These are phyloP conservation scores for Candida palmyrensis DNA, from an alignment of 805 yeast species.

Conservation along the genomic window DNA sequence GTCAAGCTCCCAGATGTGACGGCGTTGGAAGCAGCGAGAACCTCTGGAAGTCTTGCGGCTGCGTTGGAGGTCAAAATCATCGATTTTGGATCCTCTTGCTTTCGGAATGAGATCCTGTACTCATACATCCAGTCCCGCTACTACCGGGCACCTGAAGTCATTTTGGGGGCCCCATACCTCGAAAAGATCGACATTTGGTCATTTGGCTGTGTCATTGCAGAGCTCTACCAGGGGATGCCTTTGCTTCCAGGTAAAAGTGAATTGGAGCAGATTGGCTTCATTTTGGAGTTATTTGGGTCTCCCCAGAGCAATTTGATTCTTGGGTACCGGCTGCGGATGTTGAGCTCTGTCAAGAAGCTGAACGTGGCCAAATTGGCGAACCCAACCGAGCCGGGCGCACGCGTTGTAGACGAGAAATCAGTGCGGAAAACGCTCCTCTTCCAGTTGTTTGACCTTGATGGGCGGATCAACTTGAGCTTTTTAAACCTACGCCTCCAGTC, in stretches of 20 bases:
- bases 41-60: slow-evolving; percentile 25
- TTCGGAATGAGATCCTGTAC: slow-evolving; percentile 35
- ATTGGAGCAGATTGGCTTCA: slow-evolving; percentile 39
- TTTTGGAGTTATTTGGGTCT: slow-evolving; percentile 42
- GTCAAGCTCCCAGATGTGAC: slow-evolving; percentile 29
- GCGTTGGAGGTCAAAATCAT: slow-evolving; percentile 57
- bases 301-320: slow-evolving; percentile 39
- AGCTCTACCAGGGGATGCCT: slow-evolving; percentile 32
- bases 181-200: slow-evolving; percentile 50
- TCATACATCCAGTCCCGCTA: slow-evolving; percentile 61
- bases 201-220: slow-evolving; percentile 40
- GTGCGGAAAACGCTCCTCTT: slow-evolving; percentile 30
- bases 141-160: slow-evolving; percentile 76
- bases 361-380: slow-evolving; percentile 6
- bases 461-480: slow-evolving; percentile 30
- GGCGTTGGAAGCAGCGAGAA: background rate
- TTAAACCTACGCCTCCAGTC: slow-evolving; percentile 23
- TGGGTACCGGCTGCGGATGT: slow-evolving; percentile 33
- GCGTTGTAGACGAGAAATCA: slow-evolving; percentile 23
- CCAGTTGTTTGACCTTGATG: slow-evolving; percentile 33
- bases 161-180: slow-evolving; percentile 58
- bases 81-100: slow-evolving; percentile 74
- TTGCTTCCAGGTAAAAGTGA: slow-evolving; percentile 48
- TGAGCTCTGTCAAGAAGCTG: slow-evolving; percentile 11
- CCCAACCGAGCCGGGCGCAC: slow-evolving; percentile 22